A percentile compares a stretch with the other conserved stretches of the same genome.
Conservation (phyloP, 1,284 basidiomycete species). For the Volvariella surrecta region DNA sequence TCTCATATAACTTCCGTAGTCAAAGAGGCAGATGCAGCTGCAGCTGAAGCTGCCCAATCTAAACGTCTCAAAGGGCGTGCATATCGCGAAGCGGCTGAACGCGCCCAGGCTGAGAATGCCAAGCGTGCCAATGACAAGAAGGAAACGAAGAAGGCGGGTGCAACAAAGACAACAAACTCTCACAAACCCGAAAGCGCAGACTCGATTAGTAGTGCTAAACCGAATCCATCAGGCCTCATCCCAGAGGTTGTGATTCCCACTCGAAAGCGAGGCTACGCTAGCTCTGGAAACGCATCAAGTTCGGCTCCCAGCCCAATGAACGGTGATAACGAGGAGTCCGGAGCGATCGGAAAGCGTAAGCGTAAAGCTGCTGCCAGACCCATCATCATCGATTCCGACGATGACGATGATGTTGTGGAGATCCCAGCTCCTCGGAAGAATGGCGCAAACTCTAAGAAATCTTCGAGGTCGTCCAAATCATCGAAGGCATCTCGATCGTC, state of each 20-base stretch:
- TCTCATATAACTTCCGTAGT: slow-evolving; percentile 8
- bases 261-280: slow-evolving; percentile 10
- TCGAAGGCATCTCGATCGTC: slow-evolving; percentile 27
- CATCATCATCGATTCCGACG: slow-evolving; percentile 37
- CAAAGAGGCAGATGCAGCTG: slow-evolving; percentile 37
- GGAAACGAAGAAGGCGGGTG: slow-evolving; percentile 4
- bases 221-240: slow-evolving; percentile 30
- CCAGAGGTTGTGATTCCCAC: slow-evolving; percentile 46
- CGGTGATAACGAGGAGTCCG: not conserved
- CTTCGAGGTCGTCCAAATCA: slow-evolving; percentile 12
- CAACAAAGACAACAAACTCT: not conserved
- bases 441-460: slow-evolving; percentile 8
- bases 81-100: slow-evolving; percentile 48
- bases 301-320: slow-evolving; percentile 10
- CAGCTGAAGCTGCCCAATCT: slow-evolving; percentile 35
- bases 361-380: slow-evolving; percentile 15
- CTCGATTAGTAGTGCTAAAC: slow-evolving; percentile 16
- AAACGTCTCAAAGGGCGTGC: slow-evolving; percentile 71
- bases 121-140: slow-evolving; percentile 18
- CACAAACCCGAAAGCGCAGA: not conserved
- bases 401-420: slow-evolving; percentile 14
- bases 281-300: slow-evolving; percentile 13
- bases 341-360: slow-evolving; percentile 8
- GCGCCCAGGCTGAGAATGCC: slow-evolving; percentile 19
- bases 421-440: slow-evolving; percentile 12